These are phyloP conservation scores for Colletotrichum falcatum DNA, from an alignment of 2,329 filamentous ascomycete genomes.

Conservation along the genomic window DNA sequence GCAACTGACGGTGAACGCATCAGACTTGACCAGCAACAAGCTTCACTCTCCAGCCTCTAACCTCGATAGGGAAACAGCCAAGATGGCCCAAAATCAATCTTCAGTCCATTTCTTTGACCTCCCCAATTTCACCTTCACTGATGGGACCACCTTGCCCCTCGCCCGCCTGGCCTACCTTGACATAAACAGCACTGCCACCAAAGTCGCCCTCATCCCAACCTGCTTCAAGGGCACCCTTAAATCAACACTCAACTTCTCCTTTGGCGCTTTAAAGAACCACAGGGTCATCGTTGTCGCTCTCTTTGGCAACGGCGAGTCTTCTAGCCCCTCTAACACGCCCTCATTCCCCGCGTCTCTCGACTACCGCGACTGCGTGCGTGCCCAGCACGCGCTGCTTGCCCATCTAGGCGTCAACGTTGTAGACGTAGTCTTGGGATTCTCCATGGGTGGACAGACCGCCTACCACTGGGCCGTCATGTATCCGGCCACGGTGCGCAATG, in stretches of 20 bases:
- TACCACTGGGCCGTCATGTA: slow-evolving; percentile 61
- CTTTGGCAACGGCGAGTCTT: slow-evolving; percentile 61
- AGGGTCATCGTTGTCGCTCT: slow-evolving; percentile 60
- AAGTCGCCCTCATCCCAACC: slow-evolving; percentile 62
- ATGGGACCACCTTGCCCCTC: slow-evolving; percentile 1
- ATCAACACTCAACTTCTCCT: not conserved
- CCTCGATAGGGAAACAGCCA: not conserved
- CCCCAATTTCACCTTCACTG: not conserved
- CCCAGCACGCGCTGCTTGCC: slow-evolving; percentile 49
- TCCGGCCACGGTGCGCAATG: slow-evolving; percentile 53
- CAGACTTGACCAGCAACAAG: not conserved
- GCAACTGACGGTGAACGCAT: too few relatives aligned
- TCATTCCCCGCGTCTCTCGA: slow-evolving; percentile 53
- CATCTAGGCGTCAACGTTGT: slow-evolving; percentile 41
- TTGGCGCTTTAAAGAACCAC: slow-evolving; percentile 45
- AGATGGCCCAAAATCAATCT: not conserved
- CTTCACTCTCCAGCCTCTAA: not conserved
- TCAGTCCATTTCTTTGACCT: not conserved
- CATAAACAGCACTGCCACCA: slow-evolving; percentile 47
- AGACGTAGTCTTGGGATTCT: slow-evolving; percentile 59
- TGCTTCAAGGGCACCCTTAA: slow-evolving; percentile 54
- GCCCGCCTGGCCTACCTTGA: slow-evolving; percentile 45
- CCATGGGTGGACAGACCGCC: slow-evolving; percentile 62
- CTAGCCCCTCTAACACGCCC: slow-evolving; percentile 58
- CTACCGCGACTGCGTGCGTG: slow-evolving; percentile 58